phyloP scores from a whole-genome alignment of 1,284 basidiomycete genomes.

The Agroathelia rolfsii region DNA sequence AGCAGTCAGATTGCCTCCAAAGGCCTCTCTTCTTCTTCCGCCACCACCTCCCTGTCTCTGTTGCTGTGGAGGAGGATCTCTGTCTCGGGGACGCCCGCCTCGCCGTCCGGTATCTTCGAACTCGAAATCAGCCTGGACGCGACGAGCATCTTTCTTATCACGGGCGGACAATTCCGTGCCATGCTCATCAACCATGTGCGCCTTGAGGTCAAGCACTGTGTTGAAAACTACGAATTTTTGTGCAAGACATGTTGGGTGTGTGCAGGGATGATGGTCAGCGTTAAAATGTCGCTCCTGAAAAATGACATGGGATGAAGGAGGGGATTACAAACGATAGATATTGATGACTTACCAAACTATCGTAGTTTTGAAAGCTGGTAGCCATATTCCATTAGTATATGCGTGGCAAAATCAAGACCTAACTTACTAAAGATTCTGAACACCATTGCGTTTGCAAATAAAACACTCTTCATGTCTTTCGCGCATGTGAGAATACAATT shows the following conservation, averaged over 20 bases:
- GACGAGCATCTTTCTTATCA: slow-evolving; percentile 70
- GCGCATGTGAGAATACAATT: slow-evolving; percentile 91
- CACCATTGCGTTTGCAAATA: slow-evolving; percentile 76
- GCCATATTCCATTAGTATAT: slow-evolving; percentile 3
- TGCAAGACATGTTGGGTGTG: slow-evolving; percentile 64
- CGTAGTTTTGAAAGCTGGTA: slow-evolving; percentile 70
- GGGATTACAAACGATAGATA: neutral
- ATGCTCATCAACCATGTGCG: slow-evolving; percentile 85
- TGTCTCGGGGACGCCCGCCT: slow-evolving; percentile 36
- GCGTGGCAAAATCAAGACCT: neutral
- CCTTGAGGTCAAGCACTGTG: slow-evolving; percentile 81
- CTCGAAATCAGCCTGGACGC: slow-evolving; percentile 74
- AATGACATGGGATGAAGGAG: neutral
- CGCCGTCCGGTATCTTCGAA: slow-evolving; percentile 49
- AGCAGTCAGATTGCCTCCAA: slow-evolving; percentile 53
- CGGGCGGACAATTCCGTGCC: slow-evolving; percentile 70
- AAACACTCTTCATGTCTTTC: slow-evolving; percentile 96
- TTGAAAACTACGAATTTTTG: slow-evolving; percentile 95
- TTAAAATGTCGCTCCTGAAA: slow-evolving; percentile 62
- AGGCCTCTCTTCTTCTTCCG: slow-evolving; percentile 47
- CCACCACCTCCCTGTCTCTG: slow-evolving; percentile 23
- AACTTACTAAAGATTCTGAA: slow-evolving; percentile 74
- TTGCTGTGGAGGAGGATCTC: slow-evolving; percentile 32
- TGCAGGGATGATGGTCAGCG: slow-evolving; percentile 70
- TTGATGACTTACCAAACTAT: slow-evolving; percentile 45